Percentiles rank a stretch among this genome's conserved stretches.
Conservation (phyloP, 306 rosid genomes). For the Abrus precatorius region DNA sequence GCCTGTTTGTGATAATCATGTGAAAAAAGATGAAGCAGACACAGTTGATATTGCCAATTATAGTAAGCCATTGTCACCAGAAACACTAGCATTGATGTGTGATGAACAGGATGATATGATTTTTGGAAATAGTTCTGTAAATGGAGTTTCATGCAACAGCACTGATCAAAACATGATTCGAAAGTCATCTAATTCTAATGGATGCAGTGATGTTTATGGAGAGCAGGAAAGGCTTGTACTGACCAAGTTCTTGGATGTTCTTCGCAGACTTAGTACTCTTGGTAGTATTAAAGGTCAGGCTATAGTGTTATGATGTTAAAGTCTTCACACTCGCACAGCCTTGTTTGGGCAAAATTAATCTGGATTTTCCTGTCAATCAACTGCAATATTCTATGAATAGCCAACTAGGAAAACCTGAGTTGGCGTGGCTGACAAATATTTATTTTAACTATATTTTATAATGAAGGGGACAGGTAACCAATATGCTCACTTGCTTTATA, state of each 20-base stretch:
- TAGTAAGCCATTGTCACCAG: constrained; percentile 72
- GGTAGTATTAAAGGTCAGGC: constrained; percentile 74
- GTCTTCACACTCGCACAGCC: constrained; percentile 18
- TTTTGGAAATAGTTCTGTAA: constrained; percentile 55
- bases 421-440: constrained; percentile 9
- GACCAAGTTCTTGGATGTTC: constrained; percentile 68
- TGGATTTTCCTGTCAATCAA: constrained; percentile 26
- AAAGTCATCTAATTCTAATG: constrained; percentile 56
- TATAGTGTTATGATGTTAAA: constrained; percentile 24
- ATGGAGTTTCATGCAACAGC: constrained; percentile 38
- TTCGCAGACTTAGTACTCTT: constrained; percentile 62
- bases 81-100: constrained; percentile 81
- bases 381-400: constrained; percentile 27
- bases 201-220: constrained; percentile 54
- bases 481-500: constrained; percentile 1
- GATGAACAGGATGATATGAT: constrained; percentile 69
- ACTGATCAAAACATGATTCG: constrained; percentile 48
- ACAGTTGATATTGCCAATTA: constrained; percentile 52
- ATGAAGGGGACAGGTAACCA: constrained; percentile 7
- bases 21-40: constrained; percentile 54
- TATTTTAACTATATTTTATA: constrained; percentile 19
- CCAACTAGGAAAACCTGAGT: constrained; percentile 31
- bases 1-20: constrained; percentile 40
- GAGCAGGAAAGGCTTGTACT: constrained; percentile 76
- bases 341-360: constrained; percentile 20